These are phyloP conservation scores for Fusarium caatingaense DNA, from an alignment of 2,329 filamentous ascomycete genomes.

Conservation along the genomic window DNA sequence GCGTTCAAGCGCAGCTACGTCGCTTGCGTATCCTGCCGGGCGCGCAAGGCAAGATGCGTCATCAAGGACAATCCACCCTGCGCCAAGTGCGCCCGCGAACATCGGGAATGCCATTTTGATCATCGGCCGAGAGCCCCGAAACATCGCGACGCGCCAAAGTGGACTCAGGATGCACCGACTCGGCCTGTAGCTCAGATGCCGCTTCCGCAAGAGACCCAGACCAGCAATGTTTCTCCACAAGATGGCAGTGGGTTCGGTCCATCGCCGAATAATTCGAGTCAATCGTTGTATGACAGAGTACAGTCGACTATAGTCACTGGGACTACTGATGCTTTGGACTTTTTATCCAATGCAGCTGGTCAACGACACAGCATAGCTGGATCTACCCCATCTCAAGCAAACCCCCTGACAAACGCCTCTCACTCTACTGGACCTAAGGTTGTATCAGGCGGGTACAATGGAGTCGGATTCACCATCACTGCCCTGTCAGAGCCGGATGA, in stretches of 20 bases:
- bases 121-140: constrained; percentile 20
- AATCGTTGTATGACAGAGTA: constrained; percentile 24
- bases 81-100: constrained; percentile 30
- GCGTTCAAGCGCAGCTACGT: constrained; percentile 36
- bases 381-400: constrained; percentile 10
- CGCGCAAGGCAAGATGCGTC: constrained; percentile 30
- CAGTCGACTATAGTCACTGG: constrained; percentile 31
- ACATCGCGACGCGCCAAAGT: constrained; percentile 24
- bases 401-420: background rate
- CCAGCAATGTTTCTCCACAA: background rate
- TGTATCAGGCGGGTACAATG: constrained; percentile 4
- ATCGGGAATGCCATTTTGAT: constrained; percentile 32
- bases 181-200: background rate
- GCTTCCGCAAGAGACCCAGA: background rate
- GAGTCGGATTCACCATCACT: constrained; percentile 17
- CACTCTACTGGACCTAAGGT: background rate
- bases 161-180: constrained; percentile 3
- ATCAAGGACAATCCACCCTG: constrained; percentile 34
- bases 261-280: background rate
- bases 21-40: constrained; percentile 31
- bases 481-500: constrained; percentile 37
- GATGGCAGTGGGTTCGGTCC: background rate
- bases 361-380: constrained; percentile 12
- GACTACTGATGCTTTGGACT: constrained; percentile 31
- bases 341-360: constrained; percentile 24